Evolutionary conservation across 768 basidiomycete species (phyloP).

Genomic region (Tubosaeta sp.): DNA sequence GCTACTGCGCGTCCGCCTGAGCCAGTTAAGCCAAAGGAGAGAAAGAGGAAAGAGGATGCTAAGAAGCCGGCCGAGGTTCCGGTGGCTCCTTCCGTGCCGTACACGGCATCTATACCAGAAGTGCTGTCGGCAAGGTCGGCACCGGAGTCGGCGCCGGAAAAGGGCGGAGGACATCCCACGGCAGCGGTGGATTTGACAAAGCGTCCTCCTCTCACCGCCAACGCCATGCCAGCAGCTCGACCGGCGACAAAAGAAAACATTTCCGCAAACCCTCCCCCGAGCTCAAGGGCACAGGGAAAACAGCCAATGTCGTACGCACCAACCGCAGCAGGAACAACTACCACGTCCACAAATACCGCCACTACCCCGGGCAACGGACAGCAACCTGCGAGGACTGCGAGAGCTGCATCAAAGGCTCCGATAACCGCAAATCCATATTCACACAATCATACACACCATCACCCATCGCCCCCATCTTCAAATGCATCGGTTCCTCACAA

Average conservation of each 20-base stretch:
- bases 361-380: constrained; percentile 28
- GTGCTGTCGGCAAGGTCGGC: constrained; percentile 26
- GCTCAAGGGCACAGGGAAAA: constrained; percentile 86
- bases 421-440: constrained; percentile 46
- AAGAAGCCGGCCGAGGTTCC: constrained; percentile 22
- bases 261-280: constrained; percentile 48
- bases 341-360: constrained; percentile 35
- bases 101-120: constrained; percentile 21
- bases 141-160: constrained; percentile 33
- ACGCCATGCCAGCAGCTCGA: constrained; percentile 42
- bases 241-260: constrained; percentile 37
- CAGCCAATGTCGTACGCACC: constrained; percentile 78
- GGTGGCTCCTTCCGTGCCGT: constrained; percentile 26
- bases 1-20: constrained; percentile 22
- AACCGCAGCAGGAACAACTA: constrained; percentile 17
- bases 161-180: constrained; percentile 30
- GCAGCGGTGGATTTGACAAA: constrained; percentile 34
- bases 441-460: constrained; percentile 50
- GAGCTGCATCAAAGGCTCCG: constrained; percentile 58
- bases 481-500: constrained; percentile 32
- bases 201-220: constrained; percentile 37
- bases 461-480: constrained; percentile 42
- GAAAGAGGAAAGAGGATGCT: constrained; percentile 39
- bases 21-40: constrained; percentile 30
- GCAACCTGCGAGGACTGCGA: constrained; percentile 37